Conservation (phyloP, 2,329 filamentous ascomycete genomes). For the Pseudogymnoascus sp. region DNA sequence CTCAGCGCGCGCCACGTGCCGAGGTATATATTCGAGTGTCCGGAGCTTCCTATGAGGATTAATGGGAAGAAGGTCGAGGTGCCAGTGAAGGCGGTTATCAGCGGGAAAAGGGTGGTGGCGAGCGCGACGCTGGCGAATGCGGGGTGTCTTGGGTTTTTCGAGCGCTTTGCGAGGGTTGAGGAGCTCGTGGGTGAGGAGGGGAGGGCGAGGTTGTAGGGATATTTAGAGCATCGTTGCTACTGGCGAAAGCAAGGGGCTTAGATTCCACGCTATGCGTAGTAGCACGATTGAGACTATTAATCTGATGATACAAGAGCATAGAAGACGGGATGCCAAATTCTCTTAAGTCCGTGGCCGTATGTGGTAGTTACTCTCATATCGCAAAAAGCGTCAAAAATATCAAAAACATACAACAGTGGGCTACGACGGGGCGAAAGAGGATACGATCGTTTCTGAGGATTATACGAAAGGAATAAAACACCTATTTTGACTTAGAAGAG, state of each 20-base stretch:
- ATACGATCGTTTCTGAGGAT: background rate
- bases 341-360: background rate
- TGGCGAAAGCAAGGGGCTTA: background rate
- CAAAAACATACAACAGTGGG: no score
- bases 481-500: background rate
- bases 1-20: slow-evolving; percentile 34
- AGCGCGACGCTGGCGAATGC: slow-evolving; percentile 36
- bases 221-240: background rate
- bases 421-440: no score
- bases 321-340: no score
- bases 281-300: no score
- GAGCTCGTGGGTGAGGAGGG: background rate
- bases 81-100: slow-evolving; percentile 36
- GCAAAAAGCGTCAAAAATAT: background rate
- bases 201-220: background rate
- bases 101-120: slow-evolving; percentile 31
- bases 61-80: slow-evolving; percentile 42
- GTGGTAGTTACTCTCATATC: background rate
- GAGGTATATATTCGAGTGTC: slow-evolving; percentile 32
- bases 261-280: no score
- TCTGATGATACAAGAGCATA: no score
- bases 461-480: background rate
- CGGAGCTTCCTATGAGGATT: slow-evolving; percentile 37
- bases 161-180: background rate
- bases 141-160: slow-evolving; percentile 12